Conservation (phyloP, 768 basidiomycete genomes). For the Lentinula edodes region DNA sequence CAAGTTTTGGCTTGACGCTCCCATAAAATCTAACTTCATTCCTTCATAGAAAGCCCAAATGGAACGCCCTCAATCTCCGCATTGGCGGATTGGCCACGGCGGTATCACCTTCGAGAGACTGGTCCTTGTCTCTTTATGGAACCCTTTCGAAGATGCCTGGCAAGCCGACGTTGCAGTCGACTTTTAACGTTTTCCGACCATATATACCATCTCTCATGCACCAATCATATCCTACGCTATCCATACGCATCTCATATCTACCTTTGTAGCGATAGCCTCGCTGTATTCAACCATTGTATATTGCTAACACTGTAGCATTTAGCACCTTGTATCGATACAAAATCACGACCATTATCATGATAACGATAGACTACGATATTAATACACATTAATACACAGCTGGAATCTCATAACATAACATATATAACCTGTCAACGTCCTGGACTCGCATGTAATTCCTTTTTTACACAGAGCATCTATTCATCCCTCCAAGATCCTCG, state of each 20-base stretch:
- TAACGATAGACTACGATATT: background rate
- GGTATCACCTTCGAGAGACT: conserved; percentile 37
- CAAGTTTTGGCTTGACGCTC: background rate
- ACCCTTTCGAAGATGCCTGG: conserved; percentile 39
- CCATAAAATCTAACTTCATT: background rate
- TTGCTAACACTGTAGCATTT: background rate
- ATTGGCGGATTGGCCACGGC: conserved; percentile 28
- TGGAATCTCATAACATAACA: too few species aligned
- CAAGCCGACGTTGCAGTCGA: conserved; percentile 46
- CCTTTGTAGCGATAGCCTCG: background rate
- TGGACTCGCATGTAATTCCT: too few species aligned
- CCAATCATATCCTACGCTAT: background rate
- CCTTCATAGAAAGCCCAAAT: conserved; percentile 22
- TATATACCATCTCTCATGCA: background rate
- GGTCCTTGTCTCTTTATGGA: conserved; percentile 35
- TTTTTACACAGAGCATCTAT: too few species aligned
- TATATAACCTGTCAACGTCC: too few species aligned
- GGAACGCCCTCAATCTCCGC: conserved; percentile 17
- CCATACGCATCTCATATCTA: background rate
- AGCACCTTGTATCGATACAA: background rate
- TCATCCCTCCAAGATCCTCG: background rate
- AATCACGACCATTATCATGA: background rate
- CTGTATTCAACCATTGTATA: background rate
- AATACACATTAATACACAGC: too few species aligned
- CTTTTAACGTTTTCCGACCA: conserved; percentile 5